Percentiles rank a stretch among this genome's conserved stretches.
Evolutionary conservation across 441 rosid genomes (phyloP).

Genomic region (Manihot esculenta): DNA sequence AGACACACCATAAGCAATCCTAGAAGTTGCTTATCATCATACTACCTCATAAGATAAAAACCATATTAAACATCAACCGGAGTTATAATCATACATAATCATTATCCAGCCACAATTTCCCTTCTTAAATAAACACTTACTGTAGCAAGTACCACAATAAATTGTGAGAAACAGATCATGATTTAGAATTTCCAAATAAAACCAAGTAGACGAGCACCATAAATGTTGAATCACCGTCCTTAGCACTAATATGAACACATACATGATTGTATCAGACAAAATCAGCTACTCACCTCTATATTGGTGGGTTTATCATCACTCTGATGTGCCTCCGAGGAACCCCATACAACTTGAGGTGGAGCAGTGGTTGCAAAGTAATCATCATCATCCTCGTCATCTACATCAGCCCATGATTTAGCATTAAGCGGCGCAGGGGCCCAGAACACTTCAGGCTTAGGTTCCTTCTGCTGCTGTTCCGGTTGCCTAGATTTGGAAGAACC

Average conservation of each 20-base stretch:
- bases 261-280: neutral
- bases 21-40: neutral
- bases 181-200: neutral
- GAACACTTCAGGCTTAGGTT: constrained; percentile 45
- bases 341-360: constrained; percentile 54
- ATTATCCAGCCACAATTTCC: too few relatives aligned
- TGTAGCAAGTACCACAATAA: too few relatives aligned
- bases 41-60: too few relatives aligned
- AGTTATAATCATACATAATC: too few relatives aligned
- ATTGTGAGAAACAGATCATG: too few relatives aligned
- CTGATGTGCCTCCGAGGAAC: constrained; percentile 15
- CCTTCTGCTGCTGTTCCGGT: constrained; percentile 35
- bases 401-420: constrained; percentile 78
- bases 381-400: constrained; percentile 74
- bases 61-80: too few relatives aligned
- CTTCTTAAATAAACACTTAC: too few relatives aligned
- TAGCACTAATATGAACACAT: neutral
- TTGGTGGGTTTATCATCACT: neutral
- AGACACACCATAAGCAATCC: neutral
- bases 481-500: constrained; percentile 45
- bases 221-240: neutral
- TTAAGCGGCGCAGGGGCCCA: constrained; percentile 72
- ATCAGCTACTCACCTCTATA: neutral
- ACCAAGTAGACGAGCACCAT: neutral
- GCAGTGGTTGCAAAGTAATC: constrained; percentile 76